Percentiles rank a stretch among this genome's conserved stretches.
Evolutionary conservation across 1,284 basidiomycete genomes (phyloP).

Genomic region (Ganoderma multipileum): DNA sequence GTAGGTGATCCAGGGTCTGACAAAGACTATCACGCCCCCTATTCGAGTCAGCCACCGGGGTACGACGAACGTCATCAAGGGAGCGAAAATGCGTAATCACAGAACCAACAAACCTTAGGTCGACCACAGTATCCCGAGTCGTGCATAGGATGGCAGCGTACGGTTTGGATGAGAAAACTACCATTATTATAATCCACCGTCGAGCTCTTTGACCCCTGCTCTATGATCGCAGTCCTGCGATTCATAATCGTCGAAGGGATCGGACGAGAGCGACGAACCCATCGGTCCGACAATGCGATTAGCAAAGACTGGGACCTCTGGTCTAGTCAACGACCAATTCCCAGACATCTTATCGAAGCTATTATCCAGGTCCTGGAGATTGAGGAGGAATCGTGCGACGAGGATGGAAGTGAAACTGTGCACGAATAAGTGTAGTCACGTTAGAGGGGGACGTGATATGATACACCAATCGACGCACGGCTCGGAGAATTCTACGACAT

Average conservation of each 20-base stretch:
- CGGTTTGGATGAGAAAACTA: neutral
- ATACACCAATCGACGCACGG: neutral
- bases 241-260: neutral
- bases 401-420: neutral
- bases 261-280: constrained; percentile 1
- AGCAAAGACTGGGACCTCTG: neutral
- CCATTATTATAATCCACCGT: neutral
- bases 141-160: too few relatives aligned
- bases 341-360: neutral
- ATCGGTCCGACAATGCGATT: neutral
- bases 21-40: neutral
- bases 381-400: constrained; percentile 1
- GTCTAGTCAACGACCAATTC: neutral
- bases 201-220: neutral
- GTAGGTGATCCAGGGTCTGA: too few relatives aligned
- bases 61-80: neutral
- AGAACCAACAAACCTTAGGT: neutral
- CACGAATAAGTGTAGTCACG: neutral
- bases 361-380: constrained; percentile 1
- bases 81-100: too few relatives aligned
- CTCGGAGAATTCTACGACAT: constrained; percentile 1
- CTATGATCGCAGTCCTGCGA: neutral
- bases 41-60: neutral
- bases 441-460: neutral
- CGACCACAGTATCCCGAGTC: neutral